phyloP scores from a whole-genome alignment of 2,329 filamentous ascomycete genomes.

The Neopestalotiopsis sp. region DNA sequence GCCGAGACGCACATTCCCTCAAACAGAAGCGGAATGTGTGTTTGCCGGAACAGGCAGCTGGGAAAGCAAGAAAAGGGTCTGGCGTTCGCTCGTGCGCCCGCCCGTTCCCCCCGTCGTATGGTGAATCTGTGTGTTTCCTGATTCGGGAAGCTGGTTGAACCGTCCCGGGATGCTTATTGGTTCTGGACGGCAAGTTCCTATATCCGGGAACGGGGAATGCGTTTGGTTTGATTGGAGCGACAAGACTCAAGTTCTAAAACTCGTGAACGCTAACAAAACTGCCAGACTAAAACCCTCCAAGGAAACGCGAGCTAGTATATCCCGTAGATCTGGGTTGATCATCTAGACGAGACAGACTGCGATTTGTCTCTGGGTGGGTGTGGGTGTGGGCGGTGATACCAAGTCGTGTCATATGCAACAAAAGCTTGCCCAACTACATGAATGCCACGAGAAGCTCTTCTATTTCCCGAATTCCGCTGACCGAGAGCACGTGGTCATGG shows the following conservation, averaged over 20 bases:
- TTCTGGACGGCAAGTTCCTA: background rate
- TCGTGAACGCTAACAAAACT: background rate
- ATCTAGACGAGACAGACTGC: background rate
- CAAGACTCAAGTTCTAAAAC: too few relatives aligned
- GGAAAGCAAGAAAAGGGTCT: background rate
- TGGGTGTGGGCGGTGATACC: too few relatives aligned
- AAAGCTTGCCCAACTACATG: too few relatives aligned
- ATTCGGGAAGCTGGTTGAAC: background rate
- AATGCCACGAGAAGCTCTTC: too few relatives aligned
- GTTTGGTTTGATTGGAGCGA: too few relatives aligned
- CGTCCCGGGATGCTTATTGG: background rate
- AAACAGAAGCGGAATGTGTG: slow-evolving; percentile 1
- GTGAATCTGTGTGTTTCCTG: background rate
- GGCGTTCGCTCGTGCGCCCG: background rate
- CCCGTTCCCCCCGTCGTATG: background rate
- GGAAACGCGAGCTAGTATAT: background rate
- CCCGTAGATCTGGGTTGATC: background rate
- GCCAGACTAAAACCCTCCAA: background rate
- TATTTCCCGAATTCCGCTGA: too few relatives aligned
- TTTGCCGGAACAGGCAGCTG: background rate
- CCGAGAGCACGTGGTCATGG: too few relatives aligned
- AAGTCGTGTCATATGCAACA: too few relatives aligned
- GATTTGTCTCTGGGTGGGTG: background rate
- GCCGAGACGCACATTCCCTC: background rate
- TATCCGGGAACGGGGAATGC: background rate